Conservation (phyloP, 2,329 filamentous ascomycete species). For the Colletotrichum navitas region DNA sequence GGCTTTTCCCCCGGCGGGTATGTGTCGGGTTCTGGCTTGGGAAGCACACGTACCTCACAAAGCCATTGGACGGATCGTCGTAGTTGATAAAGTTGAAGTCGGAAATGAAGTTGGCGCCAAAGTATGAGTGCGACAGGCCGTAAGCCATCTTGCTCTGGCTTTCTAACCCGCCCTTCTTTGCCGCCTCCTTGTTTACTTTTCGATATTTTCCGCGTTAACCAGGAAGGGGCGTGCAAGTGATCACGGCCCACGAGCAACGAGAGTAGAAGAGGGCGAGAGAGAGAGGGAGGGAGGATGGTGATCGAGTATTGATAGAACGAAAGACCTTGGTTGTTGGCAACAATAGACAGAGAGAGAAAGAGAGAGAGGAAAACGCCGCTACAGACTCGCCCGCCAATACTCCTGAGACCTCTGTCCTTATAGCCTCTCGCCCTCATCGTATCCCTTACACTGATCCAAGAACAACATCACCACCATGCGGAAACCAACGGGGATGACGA, state of each 20-base stretch:
- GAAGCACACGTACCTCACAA: constrained; percentile 69
- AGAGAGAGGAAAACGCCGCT: constrained; percentile 13
- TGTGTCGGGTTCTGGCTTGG: neutral
- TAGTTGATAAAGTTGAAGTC: constrained; percentile 65
- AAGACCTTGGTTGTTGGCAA: constrained; percentile 10
- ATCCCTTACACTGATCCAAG: constrained; percentile 34
- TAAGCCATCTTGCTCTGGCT: constrained; percentile 48
- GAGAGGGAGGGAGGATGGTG: neutral
- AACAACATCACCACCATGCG: constrained; percentile 13
- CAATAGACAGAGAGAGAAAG: constrained; percentile 12
- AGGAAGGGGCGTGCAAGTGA: constrained; percentile 5
- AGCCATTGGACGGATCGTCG: constrained; percentile 74
- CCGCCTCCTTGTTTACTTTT: neutral
- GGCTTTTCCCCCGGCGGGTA: neutral
- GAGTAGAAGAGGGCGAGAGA: neutral
- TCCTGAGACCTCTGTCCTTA: constrained; percentile 23
- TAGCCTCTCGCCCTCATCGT: constrained; percentile 19
- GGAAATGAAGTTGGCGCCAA: constrained; percentile 58
- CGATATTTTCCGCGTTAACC: neutral
- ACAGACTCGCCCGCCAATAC: neutral
- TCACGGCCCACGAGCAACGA: neutral
- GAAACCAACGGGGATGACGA: neutral
- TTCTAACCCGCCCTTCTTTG: neutral
- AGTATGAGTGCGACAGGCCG: constrained; percentile 58
- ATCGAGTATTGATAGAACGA: constrained; percentile 20